These are phyloP conservation scores for Volvariella volvacea DNA, from an alignment of 1,284 basidiomycete genomes.

Conservation along the genomic window DNA sequence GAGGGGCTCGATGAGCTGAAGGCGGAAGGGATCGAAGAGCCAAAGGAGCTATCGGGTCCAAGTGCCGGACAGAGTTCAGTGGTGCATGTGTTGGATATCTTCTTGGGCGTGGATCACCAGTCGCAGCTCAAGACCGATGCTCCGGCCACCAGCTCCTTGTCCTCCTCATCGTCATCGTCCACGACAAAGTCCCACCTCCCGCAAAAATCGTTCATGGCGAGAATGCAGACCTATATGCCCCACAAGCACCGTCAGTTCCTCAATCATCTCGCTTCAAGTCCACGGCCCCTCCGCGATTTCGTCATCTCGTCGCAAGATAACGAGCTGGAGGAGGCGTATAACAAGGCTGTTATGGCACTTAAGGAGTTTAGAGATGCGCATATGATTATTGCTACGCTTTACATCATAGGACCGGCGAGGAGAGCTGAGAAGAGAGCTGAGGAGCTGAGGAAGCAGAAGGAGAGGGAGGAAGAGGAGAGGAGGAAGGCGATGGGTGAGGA, in stretches of 20 bases:
- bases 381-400: slow-evolving; percentile 80
- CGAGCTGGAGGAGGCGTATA: slow-evolving; percentile 59
- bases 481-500: slow-evolving; percentile 1
- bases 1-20: slow-evolving; percentile 64
- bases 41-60: slow-evolving; percentile 78
- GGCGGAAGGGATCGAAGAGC: slow-evolving; percentile 31
- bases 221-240: slow-evolving; percentile 92
- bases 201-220: slow-evolving; percentile 57
- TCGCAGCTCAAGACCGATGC: slow-evolving; percentile 25
- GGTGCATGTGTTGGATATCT: slow-evolving; percentile 87
- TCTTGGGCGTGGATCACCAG: slow-evolving; percentile 80
- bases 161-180: slow-evolving; percentile 9
- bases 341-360: slow-evolving; percentile 65
- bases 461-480: slow-evolving; percentile 2
- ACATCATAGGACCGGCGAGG: slow-evolving; percentile 72
- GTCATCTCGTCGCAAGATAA: slow-evolving; percentile 25
- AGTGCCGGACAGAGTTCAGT: slow-evolving; percentile 91
- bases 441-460: slow-evolving; percentile 8
- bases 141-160: slow-evolving; percentile 18
- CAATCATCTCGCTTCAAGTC: slow-evolving; percentile 65
- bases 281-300: slow-evolving; percentile 49
- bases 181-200: slow-evolving; percentile 23
- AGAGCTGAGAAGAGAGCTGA: slow-evolving; percentile 20
- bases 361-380: slow-evolving; percentile 84
- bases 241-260: slow-evolving; percentile 87